Evolutionary conservation across 371 early-diverging fungal species (phyloP), one percentile per base, ranked within the genome.

Genomic region (Lichtheimia hyalospora): DNA sequence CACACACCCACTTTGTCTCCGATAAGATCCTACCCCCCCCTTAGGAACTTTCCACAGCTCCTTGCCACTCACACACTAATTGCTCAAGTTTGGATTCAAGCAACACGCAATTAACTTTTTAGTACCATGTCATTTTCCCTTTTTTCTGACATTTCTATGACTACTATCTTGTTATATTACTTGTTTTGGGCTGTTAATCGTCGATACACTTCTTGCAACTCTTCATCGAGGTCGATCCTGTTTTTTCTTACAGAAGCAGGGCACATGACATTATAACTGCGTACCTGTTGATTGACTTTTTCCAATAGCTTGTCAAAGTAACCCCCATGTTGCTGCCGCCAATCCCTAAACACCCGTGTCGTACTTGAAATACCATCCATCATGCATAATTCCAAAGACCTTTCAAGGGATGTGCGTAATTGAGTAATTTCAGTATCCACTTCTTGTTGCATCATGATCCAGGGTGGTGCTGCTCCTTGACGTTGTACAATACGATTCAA

Each of bases 401-500:
- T 53, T 44, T 60, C 34, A 25, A 77, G 49, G 28, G 75, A 73
- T 14, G 58, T 57, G 16, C 72, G 57, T 41, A 84, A 60, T 15
- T 54, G 61, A 4, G 40, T 62, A 0, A 66, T 63, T 15, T 84
- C 81, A 16, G 63, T 69, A 39, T 80, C 77, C 10, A 82, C 71
- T 41, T 82, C 75, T 49, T 73, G 67, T 24, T 75, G 77, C 63
- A 74, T 61, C 52, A 75, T 77, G 14, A 84, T 62, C 84, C 84
- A 84, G 13, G 73, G 73, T 8, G 82, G 81, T 18, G 71, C 72
- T 39, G 73, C 69, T 1, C 81, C 79, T 49, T 80, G 79, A 46
- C 72, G 39, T 51, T 78, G 77, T n/a, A 82, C 52, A 48, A 84
- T 78, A 4, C 77, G 69, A 57, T 84, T 79, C 70, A 83, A 62